Conservation (phyloP, 2,329 filamentous ascomycete genomes). For the Pseudogymnoascus sp. region DNA sequence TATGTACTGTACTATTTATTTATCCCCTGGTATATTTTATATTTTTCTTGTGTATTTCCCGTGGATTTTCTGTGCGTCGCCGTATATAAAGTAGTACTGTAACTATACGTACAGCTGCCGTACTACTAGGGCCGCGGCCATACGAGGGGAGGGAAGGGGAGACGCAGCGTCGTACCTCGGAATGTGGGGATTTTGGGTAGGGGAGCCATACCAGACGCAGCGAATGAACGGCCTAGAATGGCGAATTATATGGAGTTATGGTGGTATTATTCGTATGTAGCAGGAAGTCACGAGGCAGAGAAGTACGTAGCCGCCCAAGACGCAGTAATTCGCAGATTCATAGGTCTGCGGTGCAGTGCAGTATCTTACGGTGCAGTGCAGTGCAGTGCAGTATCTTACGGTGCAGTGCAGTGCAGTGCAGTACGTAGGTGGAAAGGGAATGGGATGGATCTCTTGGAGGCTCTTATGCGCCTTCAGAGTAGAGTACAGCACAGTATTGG, state of each 20-base stretch:
- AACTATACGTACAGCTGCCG: not conserved
- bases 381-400: too few relatives aligned
- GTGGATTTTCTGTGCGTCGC: not conserved
- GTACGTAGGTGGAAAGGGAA: too few relatives aligned
- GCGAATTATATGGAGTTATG: not conserved
- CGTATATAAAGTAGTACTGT: not conserved
- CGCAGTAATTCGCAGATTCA: not conserved
- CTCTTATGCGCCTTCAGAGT: too few relatives aligned
- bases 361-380: too few relatives aligned
- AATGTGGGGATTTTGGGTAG: not conserved
- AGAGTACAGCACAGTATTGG: too few relatives aligned
- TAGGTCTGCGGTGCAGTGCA: too few relatives aligned
- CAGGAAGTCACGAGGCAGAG: not conserved
- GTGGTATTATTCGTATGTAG: not conserved
- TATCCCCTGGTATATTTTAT: not conserved
- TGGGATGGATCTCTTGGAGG: too few relatives aligned
- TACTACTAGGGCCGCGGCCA: not conserved
- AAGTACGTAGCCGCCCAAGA: not conserved
- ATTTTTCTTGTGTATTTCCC: not conserved
- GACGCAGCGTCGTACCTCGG: not conserved
- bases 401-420: too few relatives aligned
- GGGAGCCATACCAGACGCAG: not conserved
- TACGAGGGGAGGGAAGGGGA: not conserved
- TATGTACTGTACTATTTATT: not conserved
- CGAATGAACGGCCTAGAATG: not conserved